Evolutionary conservation across 305 asterid species (phyloP), one percentile per base, ranked within the genome.

Genomic region (Fraxinus ornus): DNA sequence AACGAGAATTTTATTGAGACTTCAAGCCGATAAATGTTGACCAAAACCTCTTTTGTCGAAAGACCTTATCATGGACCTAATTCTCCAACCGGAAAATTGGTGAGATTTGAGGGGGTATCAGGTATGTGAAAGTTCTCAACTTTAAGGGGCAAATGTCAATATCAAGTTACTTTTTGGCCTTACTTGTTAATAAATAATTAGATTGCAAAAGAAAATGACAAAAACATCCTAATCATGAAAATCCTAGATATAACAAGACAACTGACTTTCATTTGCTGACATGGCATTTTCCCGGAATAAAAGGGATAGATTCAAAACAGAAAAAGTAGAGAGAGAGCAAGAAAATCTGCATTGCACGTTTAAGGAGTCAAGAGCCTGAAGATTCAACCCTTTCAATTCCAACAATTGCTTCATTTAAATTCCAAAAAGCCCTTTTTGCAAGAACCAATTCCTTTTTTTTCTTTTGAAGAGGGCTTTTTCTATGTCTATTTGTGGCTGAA

Each of bases 241-340:
- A 85, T 89, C 87, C 84, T 78, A 86, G 81, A 82, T 76, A 17
- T 24, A 64, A 62, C 17, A 66, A 22, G 36, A 2, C n/a, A 86
- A 83, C 88, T 85, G 90, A 85, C 86, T 86, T 88, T 81, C 85
- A 86, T 89, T 83, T 81, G 90, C 78, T 90, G 96, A 90, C 93
- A 81, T 89, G 92, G 90, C 89, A 76, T 64, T 75, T 70, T 82
- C 86, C 89, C 91, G 86, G 84, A 88, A 81, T 78, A 78, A 82
- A 68, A 82, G 88, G 87, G 73, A 19, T 84, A 17, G 78, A 76
- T 83, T 73, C 75, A 77, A 84, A 81, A 81, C 83, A 72, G 86
- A 75, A 82, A 82, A 83, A 81, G 55, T 79, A 79, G 77, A 79
- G 85, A 86, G 81, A 84, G 79, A 74, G 77, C 26, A 64, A 26